A percentile compares a stretch with the other conserved stretches of the same genome.
These are phyloP conservation scores for Lathyrus oleraceus DNA, from an alignment of 306 rosid species.

Conservation along the genomic window DNA sequence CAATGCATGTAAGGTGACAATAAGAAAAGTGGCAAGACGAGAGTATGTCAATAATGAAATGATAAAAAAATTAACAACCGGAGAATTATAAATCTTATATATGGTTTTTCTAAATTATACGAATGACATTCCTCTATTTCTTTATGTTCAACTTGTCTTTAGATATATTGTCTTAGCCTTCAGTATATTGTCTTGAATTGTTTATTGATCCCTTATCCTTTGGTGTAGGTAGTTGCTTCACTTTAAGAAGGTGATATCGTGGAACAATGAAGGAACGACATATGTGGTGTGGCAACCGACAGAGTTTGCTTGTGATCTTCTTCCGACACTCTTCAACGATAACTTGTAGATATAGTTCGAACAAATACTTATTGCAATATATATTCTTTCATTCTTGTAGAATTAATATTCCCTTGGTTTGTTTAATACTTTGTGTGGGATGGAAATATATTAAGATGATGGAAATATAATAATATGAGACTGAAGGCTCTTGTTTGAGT, in stretches of 20 bases:
- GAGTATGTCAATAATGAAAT: too few species aligned
- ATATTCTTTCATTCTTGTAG: too few species aligned
- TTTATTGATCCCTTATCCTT: not conserved
- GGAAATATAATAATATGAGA: slow-evolving; percentile 16
- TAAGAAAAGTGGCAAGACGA: not conserved
- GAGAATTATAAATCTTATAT: too few species aligned
- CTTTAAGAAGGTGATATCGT: slow-evolving; percentile 46
- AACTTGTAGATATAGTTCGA: not conserved
- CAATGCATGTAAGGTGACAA: not conserved
- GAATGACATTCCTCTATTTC: too few species aligned
- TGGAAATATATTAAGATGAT: not conserved
- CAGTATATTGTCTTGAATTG: not conserved
- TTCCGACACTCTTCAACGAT: slow-evolving; percentile 73
- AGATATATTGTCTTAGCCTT: not conserved
- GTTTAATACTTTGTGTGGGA: too few species aligned
- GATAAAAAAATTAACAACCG: too few species aligned
- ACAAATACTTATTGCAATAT: slow-evolving; percentile 33
- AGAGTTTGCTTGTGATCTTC: slow-evolving; percentile 87
- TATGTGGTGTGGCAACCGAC: slow-evolving; percentile 87
- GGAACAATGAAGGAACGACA: slow-evolving; percentile 74
- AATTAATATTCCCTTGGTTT: too few species aligned
- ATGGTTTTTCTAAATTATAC: too few species aligned
- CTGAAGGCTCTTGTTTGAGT: not conserved
- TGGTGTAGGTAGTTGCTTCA: too few species aligned
- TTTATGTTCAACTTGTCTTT: too few species aligned